Conservation (phyloP, 2,329 filamentous ascomycete genomes). For the Calonectria naviculata region DNA sequence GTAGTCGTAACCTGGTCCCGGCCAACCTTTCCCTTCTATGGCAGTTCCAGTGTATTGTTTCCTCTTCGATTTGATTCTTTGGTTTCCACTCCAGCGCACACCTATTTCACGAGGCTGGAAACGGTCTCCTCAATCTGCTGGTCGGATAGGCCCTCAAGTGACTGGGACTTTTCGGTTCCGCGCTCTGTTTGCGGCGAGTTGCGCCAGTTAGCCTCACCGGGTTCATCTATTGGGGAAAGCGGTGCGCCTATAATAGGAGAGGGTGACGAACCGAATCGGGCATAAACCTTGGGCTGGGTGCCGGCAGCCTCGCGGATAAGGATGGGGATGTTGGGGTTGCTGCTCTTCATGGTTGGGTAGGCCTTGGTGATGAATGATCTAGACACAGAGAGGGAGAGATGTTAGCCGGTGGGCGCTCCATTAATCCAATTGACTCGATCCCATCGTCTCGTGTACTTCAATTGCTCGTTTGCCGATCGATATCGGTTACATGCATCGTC, state of each 20-base stretch:
- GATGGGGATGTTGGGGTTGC: constrained; percentile 94
- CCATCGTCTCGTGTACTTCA: not conserved
- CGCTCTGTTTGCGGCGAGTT: constrained; percentile 53
- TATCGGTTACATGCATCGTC: not conserved
- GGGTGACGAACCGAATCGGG: constrained; percentile 81
- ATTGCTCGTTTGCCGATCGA: not conserved
- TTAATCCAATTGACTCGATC: constrained; percentile 27
- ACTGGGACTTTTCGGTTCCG: constrained; percentile 67
- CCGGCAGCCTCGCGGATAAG: constrained; percentile 92
- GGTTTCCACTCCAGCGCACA: not conserved
- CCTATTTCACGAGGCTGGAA: constrained; percentile 57
- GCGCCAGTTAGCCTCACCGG: constrained; percentile 30
- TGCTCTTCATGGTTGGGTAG: constrained; percentile 99
- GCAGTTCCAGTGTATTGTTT: not conserved
- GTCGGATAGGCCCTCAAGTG: constrained; percentile 68
- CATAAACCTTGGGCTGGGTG: constrained; percentile 87
- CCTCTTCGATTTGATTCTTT: not conserved
- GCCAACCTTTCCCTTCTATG: constrained; percentile 6
- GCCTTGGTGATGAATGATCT: constrained; percentile 91
- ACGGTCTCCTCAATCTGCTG: constrained; percentile 72
- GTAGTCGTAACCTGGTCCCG: constrained; percentile 22
- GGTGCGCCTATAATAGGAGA: too few relatives aligned
- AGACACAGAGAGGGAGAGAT: constrained; percentile 15
- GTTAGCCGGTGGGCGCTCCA: constrained; percentile 22
- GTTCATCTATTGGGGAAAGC: too few relatives aligned